These are phyloP conservation scores for Pisolithus microcarpus DNA, from an alignment of 768 basidiomycete species.

Conservation along the genomic window DNA sequence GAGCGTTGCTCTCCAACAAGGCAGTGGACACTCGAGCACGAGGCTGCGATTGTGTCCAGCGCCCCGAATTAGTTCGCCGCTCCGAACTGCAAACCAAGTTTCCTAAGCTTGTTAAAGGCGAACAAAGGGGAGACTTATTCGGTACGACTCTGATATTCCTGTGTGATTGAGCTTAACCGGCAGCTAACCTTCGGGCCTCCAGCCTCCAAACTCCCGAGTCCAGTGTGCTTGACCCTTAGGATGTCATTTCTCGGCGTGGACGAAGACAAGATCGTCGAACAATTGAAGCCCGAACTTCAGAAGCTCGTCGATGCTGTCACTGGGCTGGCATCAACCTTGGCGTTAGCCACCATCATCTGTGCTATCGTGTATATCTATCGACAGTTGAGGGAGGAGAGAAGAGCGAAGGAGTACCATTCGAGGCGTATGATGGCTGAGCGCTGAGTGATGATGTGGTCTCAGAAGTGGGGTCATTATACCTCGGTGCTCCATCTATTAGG, in stretches of 20 bases:
- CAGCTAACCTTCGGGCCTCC: background rate
- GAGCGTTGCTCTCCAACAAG: too few relatives aligned
- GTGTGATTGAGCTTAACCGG: background rate
- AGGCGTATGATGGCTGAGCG: constrained; percentile 11
- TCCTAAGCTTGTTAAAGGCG: too few relatives aligned
- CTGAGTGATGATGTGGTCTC: background rate
- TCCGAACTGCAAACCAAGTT: too few relatives aligned
- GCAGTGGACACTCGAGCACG: too few relatives aligned
- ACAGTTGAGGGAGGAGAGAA: constrained; percentile 11
- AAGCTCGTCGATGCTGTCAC: background rate
- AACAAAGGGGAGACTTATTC: too few relatives aligned
- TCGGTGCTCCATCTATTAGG: too few relatives aligned
- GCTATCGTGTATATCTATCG: constrained; percentile 14
- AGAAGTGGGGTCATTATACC: too few relatives aligned
- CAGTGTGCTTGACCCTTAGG: too few relatives aligned
- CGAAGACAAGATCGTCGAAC: constrained; percentile 11
- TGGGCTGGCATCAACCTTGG: background rate
- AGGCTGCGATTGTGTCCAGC: too few relatives aligned
- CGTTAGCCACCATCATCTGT: constrained; percentile 11
- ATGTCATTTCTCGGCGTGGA: constrained; percentile 5
- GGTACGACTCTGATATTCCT: background rate
- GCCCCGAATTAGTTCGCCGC: too few relatives aligned
- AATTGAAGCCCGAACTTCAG: constrained; percentile 11
- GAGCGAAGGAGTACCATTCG: constrained; percentile 12
- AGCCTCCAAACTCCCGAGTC: background rate